A percentile compares a stretch with the other conserved stretches of the same genome.
These are phyloP conservation scores for Biscogniauxia mediterranea DNA, from an alignment of 2,329 filamentous ascomycete genomes.

Conservation along the genomic window DNA sequence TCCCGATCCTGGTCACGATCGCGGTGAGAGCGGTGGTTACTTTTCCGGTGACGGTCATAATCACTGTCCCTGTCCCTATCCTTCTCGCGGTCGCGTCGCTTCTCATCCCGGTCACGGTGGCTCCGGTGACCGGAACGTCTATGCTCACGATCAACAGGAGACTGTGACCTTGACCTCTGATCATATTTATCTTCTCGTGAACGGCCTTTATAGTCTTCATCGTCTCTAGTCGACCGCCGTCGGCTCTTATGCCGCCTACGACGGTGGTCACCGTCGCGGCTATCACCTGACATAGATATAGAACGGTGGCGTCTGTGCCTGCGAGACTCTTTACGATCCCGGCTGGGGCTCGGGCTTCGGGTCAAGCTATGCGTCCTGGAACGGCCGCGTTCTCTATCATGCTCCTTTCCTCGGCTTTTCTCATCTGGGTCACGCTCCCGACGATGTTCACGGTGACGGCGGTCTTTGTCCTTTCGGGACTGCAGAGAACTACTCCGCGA, in stretches of 20 bases:
- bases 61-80: constrained; percentile 38
- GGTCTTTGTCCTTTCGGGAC: constrained; percentile 37
- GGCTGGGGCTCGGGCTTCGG: constrained; percentile 39
- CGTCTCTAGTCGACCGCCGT: constrained; percentile 44
- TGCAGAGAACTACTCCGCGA: constrained; percentile 50
- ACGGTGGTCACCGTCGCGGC: constrained; percentile 49
- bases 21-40: constrained; percentile 41
- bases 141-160: constrained; percentile 53
- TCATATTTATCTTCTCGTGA: constrained; percentile 43
- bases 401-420: constrained; percentile 24
- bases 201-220: constrained; percentile 41
- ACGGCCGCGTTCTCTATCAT: constrained; percentile 32
- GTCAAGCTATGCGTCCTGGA: constrained; percentile 32
- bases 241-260: constrained; percentile 51
- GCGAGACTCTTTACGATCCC: constrained; percentile 46
- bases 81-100: constrained; percentile 33
- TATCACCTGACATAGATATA: constrained; percentile 44
- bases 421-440: constrained; percentile 34
- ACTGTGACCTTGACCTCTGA: constrained; percentile 63
- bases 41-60: constrained; percentile 36
- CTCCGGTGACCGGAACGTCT: constrained; percentile 47
- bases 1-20: constrained; percentile 43
- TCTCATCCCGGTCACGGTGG: constrained; percentile 42
- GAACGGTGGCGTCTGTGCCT: constrained; percentile 57
- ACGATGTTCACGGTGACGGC: constrained; percentile 34